Percentiles rank a stretch among this genome's conserved stretches.
Conservation (phyloP, 1,139 yeast genomes). For the Candida freyschussii region DNA sequence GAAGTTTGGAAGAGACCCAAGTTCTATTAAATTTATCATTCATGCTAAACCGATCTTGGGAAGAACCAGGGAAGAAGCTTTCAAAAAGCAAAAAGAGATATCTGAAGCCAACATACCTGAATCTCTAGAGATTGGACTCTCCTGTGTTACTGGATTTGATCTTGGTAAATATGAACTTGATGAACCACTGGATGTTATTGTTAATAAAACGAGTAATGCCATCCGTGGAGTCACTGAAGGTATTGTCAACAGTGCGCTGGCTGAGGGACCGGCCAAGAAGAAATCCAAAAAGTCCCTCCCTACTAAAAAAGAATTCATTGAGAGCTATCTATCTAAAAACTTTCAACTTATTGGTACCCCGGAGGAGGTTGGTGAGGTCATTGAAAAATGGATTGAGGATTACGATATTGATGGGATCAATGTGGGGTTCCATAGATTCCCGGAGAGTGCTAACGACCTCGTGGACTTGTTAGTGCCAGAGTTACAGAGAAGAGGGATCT, state of each 20-base stretch:
- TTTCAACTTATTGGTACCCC: constrained; percentile 27
- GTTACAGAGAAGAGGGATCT: constrained; percentile 30
- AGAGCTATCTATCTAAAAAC: not conserved
- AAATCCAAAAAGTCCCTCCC: constrained; percentile 1
- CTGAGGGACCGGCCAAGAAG: not conserved
- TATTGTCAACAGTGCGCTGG: not conserved
- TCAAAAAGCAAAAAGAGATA: constrained; percentile 16
- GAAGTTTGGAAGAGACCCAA: constrained; percentile 24
- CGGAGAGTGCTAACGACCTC: constrained; percentile 32
- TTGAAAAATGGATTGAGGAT: constrained; percentile 31
- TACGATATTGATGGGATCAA: constrained; percentile 35
- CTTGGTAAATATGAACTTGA: constrained; percentile 3
- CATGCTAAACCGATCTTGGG: constrained; percentile 26
- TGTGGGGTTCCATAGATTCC: constrained; percentile 20
- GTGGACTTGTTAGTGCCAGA: constrained; percentile 32
- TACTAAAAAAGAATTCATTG: not conserved
- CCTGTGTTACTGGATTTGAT: constrained; percentile 4
- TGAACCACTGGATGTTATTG: no score
- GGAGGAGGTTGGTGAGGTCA: constrained; percentile 29
- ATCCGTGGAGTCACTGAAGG: constrained; percentile 1
- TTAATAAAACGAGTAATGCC: no score
- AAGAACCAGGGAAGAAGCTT: constrained; percentile 29
- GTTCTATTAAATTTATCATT: constrained; percentile 27
- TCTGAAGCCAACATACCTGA: not conserved
- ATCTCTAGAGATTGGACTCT: constrained; percentile 1